These are phyloP conservation scores for Leptographium lundbergii DNA, from an alignment of 2,329 filamentous ascomycete species.

Conservation along the genomic window DNA sequence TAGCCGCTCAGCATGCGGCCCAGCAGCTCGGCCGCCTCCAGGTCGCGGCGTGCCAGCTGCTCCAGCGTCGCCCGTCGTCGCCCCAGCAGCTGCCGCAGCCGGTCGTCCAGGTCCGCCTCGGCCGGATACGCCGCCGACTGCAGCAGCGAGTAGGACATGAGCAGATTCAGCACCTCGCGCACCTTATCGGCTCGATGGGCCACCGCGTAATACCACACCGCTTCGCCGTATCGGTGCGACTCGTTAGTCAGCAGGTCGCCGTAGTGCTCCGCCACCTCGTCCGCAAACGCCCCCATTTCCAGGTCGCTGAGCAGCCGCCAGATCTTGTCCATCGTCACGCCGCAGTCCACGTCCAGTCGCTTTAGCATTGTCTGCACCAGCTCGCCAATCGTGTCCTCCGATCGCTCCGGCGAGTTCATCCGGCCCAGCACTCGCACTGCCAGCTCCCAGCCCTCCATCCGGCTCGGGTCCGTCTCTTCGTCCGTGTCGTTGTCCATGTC, in stretches of 20 bases:
- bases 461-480: slow-evolving; percentile 8
- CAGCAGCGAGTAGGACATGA: slow-evolving; percentile 77
- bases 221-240: slow-evolving; percentile 70
- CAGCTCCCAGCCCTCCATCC: slow-evolving; percentile 75
- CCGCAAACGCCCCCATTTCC: slow-evolving; percentile 65
- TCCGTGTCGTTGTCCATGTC: slow-evolving; percentile 15
- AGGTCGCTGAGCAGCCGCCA: slow-evolving; percentile 67
- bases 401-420: slow-evolving; percentile 59
- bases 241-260: slow-evolving; percentile 63
- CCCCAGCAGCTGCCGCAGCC: slow-evolving; percentile 56
- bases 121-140: slow-evolving; percentile 74
- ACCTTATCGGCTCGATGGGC: slow-evolving; percentile 69
- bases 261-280: slow-evolving; percentile 75
- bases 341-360: slow-evolving; percentile 50
- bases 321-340: slow-evolving; percentile 66
- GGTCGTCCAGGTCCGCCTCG: slow-evolving; percentile 56
- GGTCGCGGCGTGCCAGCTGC: slow-evolving; percentile 58
- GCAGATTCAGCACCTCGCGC: slow-evolving; percentile 70
- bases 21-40: slow-evolving; percentile 70
- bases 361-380: slow-evolving; percentile 56
- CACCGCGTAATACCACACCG: slow-evolving; percentile 81
- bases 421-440: slow-evolving; percentile 72
- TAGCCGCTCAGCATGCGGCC: slow-evolving; percentile 85
- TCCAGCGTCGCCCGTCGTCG: slow-evolving; percentile 61
- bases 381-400: slow-evolving; percentile 61